Evolutionary conservation across 306 rosid species (phyloP).

Genomic region (Pterocarpus macrocarpus): DNA sequence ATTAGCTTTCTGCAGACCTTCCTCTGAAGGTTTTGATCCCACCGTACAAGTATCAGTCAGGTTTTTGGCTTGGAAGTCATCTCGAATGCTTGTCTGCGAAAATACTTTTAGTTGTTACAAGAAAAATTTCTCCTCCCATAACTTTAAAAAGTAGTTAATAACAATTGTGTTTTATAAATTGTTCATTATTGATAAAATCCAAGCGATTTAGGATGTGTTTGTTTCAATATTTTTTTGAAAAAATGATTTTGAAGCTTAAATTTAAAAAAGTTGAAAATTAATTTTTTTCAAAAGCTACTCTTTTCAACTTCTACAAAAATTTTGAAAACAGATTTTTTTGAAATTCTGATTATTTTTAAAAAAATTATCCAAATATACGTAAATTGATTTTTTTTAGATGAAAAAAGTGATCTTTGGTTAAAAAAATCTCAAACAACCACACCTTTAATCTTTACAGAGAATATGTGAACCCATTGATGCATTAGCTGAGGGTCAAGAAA

Average conservation of each 20-base stretch:
- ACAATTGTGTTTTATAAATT: not conserved
- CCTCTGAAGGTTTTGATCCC: conserved; percentile 52
- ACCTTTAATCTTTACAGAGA: not conserved
- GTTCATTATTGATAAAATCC: conserved; percentile 10
- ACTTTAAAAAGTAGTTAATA: conserved; percentile 7
- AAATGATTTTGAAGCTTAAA: no score
- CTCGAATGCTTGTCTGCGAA: conserved; percentile 63
- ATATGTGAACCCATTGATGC: conserved; percentile 32
- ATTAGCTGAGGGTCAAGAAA: conserved; percentile 26
- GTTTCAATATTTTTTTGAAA: no score
- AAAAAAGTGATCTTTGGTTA: no score
- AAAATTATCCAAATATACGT: no score
- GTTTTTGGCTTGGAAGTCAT: conserved; percentile 45
- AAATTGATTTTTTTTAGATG: no score
- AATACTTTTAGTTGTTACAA: conserved; percentile 38
- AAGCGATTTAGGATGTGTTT: not conserved
- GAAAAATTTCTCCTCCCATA: conserved; percentile 29
- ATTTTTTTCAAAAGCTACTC: no score
- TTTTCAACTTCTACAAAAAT: no score
- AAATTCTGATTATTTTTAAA: no score
- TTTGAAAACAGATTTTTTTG: no score
- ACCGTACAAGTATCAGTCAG: conserved; percentile 39
- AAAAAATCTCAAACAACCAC: no score
- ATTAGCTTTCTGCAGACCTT: conserved; percentile 37
- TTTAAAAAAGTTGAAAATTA: no score